Conservation (phyloP, 1,284 basidiomycete species). For the Cryptococcus depauperatus region DNA sequence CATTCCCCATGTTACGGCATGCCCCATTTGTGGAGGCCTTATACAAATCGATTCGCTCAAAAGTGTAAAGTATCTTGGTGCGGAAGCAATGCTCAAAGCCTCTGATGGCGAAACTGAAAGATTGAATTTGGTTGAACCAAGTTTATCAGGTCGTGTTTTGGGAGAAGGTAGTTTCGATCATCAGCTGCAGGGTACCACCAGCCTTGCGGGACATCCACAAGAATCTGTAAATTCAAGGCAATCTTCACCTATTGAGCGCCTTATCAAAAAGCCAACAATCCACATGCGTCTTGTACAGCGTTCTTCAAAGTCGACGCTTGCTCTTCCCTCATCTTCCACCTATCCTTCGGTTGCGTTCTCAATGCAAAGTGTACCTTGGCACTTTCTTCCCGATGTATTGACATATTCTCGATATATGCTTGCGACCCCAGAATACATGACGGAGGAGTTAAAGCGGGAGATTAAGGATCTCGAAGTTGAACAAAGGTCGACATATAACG, state of each 20-base stretch:
- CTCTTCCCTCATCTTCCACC: conserved; percentile 78
- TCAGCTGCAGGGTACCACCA: conserved; percentile 7
- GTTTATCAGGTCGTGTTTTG: neutral
- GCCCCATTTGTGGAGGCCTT: conserved; percentile 94
- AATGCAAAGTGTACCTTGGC: conserved; percentile 77
- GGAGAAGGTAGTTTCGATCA: neutral
- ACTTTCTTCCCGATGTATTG: conserved; percentile 89
- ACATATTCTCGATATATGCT: conserved; percentile 92
- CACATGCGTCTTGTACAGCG: conserved; percentile 86
- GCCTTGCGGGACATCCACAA: no score
- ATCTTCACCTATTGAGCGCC: no score
- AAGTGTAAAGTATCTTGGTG: conserved; percentile 58
- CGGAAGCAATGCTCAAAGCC: conserved; percentile 25
- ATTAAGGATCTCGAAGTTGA: conserved; percentile 56
- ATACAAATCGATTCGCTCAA: conserved; percentile 87
- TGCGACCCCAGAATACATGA: conserved; percentile 76
- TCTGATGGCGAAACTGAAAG: neutral
- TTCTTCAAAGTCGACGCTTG: conserved; percentile 90
- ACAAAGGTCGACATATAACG: conserved; percentile 56
- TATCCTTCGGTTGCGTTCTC: conserved; percentile 93
- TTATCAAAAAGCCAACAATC: conserved; percentile 43
- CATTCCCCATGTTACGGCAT: conserved; percentile 72
- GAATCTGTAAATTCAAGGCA: no score
- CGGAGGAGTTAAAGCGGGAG: conserved; percentile 64
- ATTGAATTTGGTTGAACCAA: neutral